Conservation (phyloP, 2,329 filamentous ascomycete genomes). For the Orbilia quercus region DNA sequence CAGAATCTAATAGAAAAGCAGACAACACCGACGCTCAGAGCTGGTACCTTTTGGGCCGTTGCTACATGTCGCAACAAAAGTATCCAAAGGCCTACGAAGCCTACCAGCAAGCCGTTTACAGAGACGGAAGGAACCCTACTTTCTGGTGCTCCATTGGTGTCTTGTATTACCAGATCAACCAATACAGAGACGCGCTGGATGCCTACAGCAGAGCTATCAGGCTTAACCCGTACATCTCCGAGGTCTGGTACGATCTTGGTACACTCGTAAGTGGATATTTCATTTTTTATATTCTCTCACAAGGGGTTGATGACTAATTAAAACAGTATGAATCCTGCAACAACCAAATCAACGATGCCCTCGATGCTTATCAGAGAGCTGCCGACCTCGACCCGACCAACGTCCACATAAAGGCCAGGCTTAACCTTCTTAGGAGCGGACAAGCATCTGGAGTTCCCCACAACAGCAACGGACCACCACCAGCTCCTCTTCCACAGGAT, state of each 20-base stretch:
- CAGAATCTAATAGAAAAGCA: constrained; percentile 63
- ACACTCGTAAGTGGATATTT: constrained; percentile 77
- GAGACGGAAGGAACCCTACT: constrained; percentile 95
- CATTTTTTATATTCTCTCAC: constrained; percentile 24
- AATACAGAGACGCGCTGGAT: constrained; percentile 96
- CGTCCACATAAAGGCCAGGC: constrained; percentile 92
- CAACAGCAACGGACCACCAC: constrained; percentile 79
- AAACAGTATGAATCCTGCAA: constrained; percentile 94
- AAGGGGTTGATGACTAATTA: constrained; percentile 47
- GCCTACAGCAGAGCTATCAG: constrained; percentile 97
- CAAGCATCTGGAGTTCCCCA: constrained; percentile 77
- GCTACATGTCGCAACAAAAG: constrained; percentile 99
- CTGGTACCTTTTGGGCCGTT: constrained; percentile 96
- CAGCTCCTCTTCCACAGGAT: constrained; percentile 75
- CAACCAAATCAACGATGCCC: constrained; percentile 95
- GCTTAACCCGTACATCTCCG: constrained; percentile 96
- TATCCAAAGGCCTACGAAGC: constrained; percentile 98
- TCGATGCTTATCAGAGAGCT: constrained; percentile 94
- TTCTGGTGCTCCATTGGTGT: constrained; percentile 99
- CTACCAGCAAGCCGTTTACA: constrained; percentile 98
- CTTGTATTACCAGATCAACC: constrained; percentile 99
- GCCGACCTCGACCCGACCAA: constrained; percentile 93
- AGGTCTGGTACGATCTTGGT: constrained; percentile 98
- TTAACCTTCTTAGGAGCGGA: constrained; percentile 87
- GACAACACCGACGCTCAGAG: constrained; percentile 96